phyloP scores from a whole-genome alignment of 768 basidiomycete species.

The Postia placenta region DNA sequence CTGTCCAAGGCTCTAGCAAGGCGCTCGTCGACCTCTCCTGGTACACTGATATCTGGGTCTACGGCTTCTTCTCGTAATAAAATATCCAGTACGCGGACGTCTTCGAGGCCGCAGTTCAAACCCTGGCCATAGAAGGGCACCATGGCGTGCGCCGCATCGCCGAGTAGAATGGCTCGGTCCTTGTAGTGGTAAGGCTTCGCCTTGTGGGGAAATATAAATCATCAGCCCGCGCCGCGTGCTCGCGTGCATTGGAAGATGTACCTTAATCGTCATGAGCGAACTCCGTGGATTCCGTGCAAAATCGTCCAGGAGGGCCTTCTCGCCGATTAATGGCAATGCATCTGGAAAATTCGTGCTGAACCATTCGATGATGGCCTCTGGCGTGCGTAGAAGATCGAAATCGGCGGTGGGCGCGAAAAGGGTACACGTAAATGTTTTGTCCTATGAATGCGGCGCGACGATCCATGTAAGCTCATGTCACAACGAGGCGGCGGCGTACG shows the following conservation, averaged over 20 bases:
- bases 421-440: slow-evolving; percentile 96
- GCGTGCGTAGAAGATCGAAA: slow-evolving; percentile 59
- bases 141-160: slow-evolving; percentile 97
- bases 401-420: slow-evolving; percentile 83
- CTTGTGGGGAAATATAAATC: slow-evolving; percentile 32
- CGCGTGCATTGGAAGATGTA: slow-evolving; percentile 32
- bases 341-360: slow-evolving; percentile 85
- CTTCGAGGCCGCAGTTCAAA: slow-evolving; percentile 95
- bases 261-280: slow-evolving; percentile 89
- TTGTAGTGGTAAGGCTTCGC: slow-evolving; percentile 85
- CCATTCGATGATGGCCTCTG: slow-evolving; percentile 59
- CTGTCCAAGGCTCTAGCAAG: slow-evolving; percentile 62
- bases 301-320: slow-evolving; percentile 67
- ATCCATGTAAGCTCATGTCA: slow-evolving; percentile 11
- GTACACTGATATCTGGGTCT: slow-evolving; percentile 34
- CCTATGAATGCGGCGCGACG: slow-evolving; percentile 42
- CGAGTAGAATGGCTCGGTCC: slow-evolving; percentile 82
- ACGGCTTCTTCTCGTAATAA: slow-evolving; percentile 71
- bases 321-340: slow-evolving; percentile 81
- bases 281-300: slow-evolving; percentile 83
- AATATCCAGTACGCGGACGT: slow-evolving; percentile 82
- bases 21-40: slow-evolving; percentile 42
- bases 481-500: slow-evolving; percentile 19
- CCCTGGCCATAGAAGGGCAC: slow-evolving; percentile 99
- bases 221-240: not conserved